These are phyloP conservation scores for Botryotinia globosa DNA, from an alignment of 2,329 filamentous ascomycete species.

Conservation along the genomic window DNA sequence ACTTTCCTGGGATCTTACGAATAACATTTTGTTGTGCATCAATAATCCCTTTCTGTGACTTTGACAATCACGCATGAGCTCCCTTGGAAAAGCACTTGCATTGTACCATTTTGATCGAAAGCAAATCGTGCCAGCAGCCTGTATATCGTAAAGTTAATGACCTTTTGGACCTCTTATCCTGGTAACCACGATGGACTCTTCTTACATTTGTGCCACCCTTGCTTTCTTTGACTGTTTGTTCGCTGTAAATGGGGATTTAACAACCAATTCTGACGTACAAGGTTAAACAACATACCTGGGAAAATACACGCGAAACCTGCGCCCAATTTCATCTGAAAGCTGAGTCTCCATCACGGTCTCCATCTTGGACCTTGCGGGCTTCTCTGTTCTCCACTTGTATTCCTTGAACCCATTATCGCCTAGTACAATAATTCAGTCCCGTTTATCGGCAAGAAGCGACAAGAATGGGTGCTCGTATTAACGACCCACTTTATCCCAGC, in stretches of 20 bases:
- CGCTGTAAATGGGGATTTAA: conserved; percentile 11
- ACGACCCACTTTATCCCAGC: not conserved
- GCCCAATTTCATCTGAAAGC: conserved; percentile 37
- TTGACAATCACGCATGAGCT: conserved; percentile 71
- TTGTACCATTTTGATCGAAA: conserved; percentile 70
- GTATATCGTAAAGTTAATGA: conserved; percentile 2
- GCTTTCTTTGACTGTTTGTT: conserved; percentile 64
- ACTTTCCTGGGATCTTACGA: conserved; percentile 43
- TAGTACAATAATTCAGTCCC: conserved; percentile 29
- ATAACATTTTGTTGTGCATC: conserved; percentile 81
- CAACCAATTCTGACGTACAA: not conserved
- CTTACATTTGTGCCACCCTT: conserved; percentile 59
- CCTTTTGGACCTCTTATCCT: not conserved
- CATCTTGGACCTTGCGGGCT: conserved; percentile 26
- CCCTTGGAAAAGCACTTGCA: conserved; percentile 64
- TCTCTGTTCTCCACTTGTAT: conserved; percentile 41
- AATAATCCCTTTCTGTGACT: conserved; percentile 70
- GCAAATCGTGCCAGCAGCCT: conserved; percentile 80
- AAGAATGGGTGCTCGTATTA: conserved; percentile 12
- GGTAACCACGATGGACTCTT: not conserved
- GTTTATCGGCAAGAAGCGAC: conserved; percentile 9
- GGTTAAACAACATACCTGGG: conserved; percentile 52
- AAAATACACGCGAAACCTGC: conserved; percentile 73
- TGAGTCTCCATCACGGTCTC: conserved; percentile 27
- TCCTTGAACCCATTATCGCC: conserved; percentile 48